A percentile compares a stretch with the other conserved stretches of the same genome.
Evolutionary conservation across 116 monocot genomes (phyloP).

Genomic region (Posidonia oceanica): DNA sequence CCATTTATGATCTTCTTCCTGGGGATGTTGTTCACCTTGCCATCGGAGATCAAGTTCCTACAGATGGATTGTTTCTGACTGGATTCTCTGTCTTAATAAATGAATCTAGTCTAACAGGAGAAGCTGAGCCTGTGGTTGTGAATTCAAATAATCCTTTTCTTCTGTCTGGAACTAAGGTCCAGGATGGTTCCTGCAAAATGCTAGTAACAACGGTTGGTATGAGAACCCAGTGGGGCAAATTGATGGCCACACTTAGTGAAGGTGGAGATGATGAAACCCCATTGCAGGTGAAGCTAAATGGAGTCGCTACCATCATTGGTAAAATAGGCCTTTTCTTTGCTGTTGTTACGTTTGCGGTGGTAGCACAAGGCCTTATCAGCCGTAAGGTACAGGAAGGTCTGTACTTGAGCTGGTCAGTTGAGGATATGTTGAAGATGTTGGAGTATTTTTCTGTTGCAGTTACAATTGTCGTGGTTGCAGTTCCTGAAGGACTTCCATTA

Average conservation of each 20-base stretch:
- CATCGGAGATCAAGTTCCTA: conserved; percentile 75
- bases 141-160: conserved; percentile 63
- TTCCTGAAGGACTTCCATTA: conserved; percentile 73
- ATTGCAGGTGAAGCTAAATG: conserved; percentile 68
- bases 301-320: conserved; percentile 72
- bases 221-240: conserved; percentile 81
- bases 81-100: conserved; percentile 60
- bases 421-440: conserved; percentile 52
- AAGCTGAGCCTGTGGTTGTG: conserved; percentile 56
- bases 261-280: conserved; percentile 86
- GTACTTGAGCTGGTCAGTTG: conserved; percentile 44
- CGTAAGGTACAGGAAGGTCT: conserved; percentile 30
- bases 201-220: conserved; percentile 75
- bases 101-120: conserved; percentile 77
- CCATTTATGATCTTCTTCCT: conserved; percentile 66
- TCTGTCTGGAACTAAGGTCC: conserved; percentile 76
- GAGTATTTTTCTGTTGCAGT: conserved; percentile 74
- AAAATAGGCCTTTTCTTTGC: conserved; percentile 78
- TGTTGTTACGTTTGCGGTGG: conserved; percentile 62
- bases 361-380: conserved; percentile 39
- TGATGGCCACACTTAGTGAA: conserved; percentile 64
- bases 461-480: conserved; percentile 78
- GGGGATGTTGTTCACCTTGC: conserved; percentile 71
- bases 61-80: conserved; percentile 63
- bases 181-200: conserved; percentile 78